phyloP scores from a whole-genome alignment of 352 stramenopile species.

The Phytophthora lateralis region DNA sequence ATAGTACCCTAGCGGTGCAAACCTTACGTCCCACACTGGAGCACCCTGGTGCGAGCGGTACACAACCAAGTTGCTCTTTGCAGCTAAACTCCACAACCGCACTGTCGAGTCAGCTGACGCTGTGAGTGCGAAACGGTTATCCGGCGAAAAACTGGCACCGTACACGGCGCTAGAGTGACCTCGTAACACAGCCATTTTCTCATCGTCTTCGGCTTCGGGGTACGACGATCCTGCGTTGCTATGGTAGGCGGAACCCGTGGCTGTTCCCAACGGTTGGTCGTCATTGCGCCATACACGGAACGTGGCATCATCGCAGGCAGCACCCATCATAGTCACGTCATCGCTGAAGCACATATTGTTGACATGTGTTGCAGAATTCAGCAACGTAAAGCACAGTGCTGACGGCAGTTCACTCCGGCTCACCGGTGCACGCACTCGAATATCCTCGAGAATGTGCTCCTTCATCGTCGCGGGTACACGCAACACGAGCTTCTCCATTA shows the following conservation, averaged over 20 bases:
- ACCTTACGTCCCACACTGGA: constrained; percentile 93
- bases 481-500: constrained; percentile 84
- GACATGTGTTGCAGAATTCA: constrained; percentile 79
- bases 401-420: constrained; percentile 63
- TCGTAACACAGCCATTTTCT: constrained; percentile 71
- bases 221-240: constrained; percentile 35
- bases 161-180: constrained; percentile 88
- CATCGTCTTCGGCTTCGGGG: constrained; percentile 66
- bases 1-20: constrained; percentile 93
- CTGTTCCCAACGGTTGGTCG: constrained; percentile 71
- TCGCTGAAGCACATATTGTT: constrained; percentile 87
- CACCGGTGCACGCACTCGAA: constrained; percentile 57
- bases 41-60: constrained; percentile 75
- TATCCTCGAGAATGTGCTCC: constrained; percentile 66
- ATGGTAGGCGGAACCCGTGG: constrained; percentile 66
- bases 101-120: constrained; percentile 81
- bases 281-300: constrained; percentile 88
- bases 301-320: constrained; percentile 71
- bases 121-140: constrained; percentile 86
- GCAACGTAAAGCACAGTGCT: constrained; percentile 76
- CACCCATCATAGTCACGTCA: constrained; percentile 77
- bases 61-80: constrained; percentile 76
- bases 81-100: constrained; percentile 86
- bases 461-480: constrained; percentile 71
- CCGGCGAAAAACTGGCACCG: constrained; percentile 80